Evolutionary conservation across 106 monocot species (phyloP), one percentile per base, ranked within the genome.

Genomic region (Acanthochlamys bracteata): DNA sequence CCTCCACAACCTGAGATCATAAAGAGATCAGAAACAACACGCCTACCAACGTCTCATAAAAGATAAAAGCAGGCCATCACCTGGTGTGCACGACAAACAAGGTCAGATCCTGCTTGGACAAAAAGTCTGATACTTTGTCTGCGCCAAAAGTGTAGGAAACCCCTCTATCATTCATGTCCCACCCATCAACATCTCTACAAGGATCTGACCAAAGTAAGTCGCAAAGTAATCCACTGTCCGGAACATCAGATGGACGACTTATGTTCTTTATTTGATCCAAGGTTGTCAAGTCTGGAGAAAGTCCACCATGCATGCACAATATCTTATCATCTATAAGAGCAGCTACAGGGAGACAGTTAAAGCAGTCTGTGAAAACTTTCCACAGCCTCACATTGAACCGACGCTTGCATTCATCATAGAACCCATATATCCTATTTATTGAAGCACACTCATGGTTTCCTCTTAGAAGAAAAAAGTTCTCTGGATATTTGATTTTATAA

Each of bases 401-500:
- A 23, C 79, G 74, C 42, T 79, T 79, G 24, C 79, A 79, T 74
- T 79, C 79, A 66, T 79, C 79, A 66, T 79, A 79, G 64, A 79
- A 79, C 24, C 79, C 79, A 71, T 79, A 79, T 53, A 79, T 79
- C 39, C 79, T 51, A 64, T 79, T 79, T 61, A 79, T 79, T 39
- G 79, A 79, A 60, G 79, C 79, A 33, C 79, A 79, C 66, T 79
- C 79, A 61, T 79, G 79, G 55, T 79, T 79, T 58, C 79, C 79
- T 64, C 79, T 69, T 11, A 79, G 65, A 65, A 79, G 68, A 25
- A 79, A 79, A 22, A 79, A 79, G 61, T 79, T 79, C 70, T 74
- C 74, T 16, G 79, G 79, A 42, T 79, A 79, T 39, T 79, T 79
- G 59, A 79, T 79, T 42, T 79, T 79, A 53, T 79, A 79, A 39